A percentile compares a stretch with the other conserved stretches of the same genome.
phyloP scores from a whole-genome alignment of 2,329 filamentous ascomycete species.

The Exophiala bonariae region DNA sequence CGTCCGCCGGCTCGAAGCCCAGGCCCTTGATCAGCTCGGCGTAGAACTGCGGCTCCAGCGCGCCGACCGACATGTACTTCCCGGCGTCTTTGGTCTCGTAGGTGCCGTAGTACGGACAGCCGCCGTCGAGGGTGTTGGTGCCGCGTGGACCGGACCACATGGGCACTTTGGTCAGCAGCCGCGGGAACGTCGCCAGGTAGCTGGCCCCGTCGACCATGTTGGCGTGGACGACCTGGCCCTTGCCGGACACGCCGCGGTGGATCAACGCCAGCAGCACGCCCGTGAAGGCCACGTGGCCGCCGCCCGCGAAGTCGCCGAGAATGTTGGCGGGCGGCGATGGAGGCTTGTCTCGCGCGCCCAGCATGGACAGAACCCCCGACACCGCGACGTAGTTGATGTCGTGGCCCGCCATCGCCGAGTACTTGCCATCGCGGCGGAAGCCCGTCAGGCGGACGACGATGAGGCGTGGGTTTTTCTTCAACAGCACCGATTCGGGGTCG shows the following conservation, averaged over 20 bases:
- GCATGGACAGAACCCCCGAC: constrained; percentile 72
- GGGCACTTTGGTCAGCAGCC: constrained; percentile 64
- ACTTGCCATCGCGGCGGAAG: constrained; percentile 83
- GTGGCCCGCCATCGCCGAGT: constrained; percentile 85
- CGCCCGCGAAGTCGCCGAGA: constrained; percentile 87
- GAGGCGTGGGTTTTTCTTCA: constrained; percentile 68
- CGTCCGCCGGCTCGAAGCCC: constrained; percentile 50
- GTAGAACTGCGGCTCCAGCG: constrained; percentile 87
- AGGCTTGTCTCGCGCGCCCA: constrained; percentile 65
- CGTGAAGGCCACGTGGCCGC: constrained; percentile 77
- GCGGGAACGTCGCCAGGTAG: constrained; percentile 76
- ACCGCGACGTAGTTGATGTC: constrained; percentile 97
- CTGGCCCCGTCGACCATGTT: constrained; percentile 94
- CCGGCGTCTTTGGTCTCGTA: constrained; percentile 77
- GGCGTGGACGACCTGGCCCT: constrained; percentile 86
- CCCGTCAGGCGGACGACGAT: constrained; percentile 87
- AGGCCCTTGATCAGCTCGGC: constrained; percentile 66
- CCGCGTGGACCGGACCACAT: constrained; percentile 67
- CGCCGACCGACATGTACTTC: constrained; percentile 82
- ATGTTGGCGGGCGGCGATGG: constrained; percentile 82
- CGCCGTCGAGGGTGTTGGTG: constrained; percentile 77
- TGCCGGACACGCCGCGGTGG: constrained; percentile 55
- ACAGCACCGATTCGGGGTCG: constrained; percentile 65
- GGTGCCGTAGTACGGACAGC: constrained; percentile 83
- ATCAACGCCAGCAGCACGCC: constrained; percentile 81